A percentile compares a stretch with the other conserved stretches of the same genome.
These are phyloP conservation scores for Stylosanthes scabra DNA, from an alignment of 331 rosid genomes.

Conservation along the genomic window DNA sequence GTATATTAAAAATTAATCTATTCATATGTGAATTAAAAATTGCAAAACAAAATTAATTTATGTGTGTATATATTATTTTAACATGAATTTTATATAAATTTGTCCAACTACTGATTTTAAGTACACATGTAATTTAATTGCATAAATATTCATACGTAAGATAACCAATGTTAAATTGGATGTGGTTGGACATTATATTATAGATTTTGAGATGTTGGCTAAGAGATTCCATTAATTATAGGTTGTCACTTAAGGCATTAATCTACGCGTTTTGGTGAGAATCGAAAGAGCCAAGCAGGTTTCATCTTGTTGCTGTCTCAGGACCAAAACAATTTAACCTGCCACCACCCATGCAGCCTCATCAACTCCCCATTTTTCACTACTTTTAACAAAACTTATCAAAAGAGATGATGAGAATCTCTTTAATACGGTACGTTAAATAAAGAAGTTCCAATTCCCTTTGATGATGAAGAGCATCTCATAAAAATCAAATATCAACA, in stretches of 20 bases:
- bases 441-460: constrained; percentile 31
- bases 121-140: too few relatives aligned
- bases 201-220: background rate
- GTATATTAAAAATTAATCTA: too few relatives aligned
- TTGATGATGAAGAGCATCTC: constrained; percentile 35
- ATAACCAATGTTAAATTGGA: too few relatives aligned
- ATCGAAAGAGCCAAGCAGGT: too few relatives aligned
- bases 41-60: too few relatives aligned
- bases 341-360: background rate
- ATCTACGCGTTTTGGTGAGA: background rate
- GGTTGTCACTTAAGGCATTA: background rate
- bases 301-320: background rate
- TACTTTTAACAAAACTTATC: constrained; percentile 41
- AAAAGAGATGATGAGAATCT: constrained; percentile 28
- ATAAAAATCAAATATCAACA: constrained; percentile 25
- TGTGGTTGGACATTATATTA: background rate
- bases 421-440: background rate
- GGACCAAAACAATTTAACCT: background rate
- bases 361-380: constrained; percentile 16
- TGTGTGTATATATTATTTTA: too few relatives aligned
- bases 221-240: background rate
- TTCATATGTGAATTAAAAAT: too few relatives aligned
- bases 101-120: too few relatives aligned
- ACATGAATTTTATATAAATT: too few relatives aligned
- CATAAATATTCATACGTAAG: too few relatives aligned